Percentiles rank a stretch among this genome's conserved stretches.
phyloP scores from a whole-genome alignment of 352 stramenopile species.

The Aphanomyces euteiches region DNA sequence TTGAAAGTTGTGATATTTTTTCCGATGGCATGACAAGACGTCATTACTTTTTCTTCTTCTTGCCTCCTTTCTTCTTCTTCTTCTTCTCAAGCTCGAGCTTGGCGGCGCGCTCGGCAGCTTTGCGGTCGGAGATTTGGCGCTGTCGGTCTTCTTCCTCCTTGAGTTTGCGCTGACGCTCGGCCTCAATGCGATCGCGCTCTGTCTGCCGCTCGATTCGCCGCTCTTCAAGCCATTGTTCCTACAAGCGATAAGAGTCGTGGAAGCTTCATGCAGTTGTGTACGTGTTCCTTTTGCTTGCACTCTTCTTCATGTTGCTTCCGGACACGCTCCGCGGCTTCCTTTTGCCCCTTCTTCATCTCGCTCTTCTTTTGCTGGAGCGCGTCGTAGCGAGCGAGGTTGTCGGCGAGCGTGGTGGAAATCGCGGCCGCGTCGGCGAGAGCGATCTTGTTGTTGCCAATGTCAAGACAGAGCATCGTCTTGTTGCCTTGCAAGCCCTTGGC shows the following conservation, averaged over 20 bases:
- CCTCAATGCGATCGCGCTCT: constrained; percentile 45
- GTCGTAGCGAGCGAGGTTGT: constrained; percentile 53
- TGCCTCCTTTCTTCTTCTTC: constrained; percentile 69
- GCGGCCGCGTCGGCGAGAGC: constrained; percentile 44
- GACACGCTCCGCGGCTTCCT: constrained; percentile 49
- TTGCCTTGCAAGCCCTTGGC: constrained; percentile 56
- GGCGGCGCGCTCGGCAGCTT: constrained; percentile 67
- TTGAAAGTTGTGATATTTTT: neutral
- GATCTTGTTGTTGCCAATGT: constrained; percentile 79
- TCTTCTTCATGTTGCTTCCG: constrained; percentile 44
- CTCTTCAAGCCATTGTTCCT: constrained; percentile 76
- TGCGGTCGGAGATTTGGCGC: constrained; percentile 61
- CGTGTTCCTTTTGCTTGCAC: constrained; percentile 54
- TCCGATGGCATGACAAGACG: neutral
- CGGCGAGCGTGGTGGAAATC: constrained; percentile 47
- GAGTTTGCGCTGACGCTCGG: constrained; percentile 50
- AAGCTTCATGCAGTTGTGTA: constrained; percentile 31
- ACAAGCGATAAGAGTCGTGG: constrained; percentile 7
- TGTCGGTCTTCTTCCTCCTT: constrained; percentile 60
- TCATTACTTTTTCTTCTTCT: constrained; percentile 52
- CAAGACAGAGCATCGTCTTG: constrained; percentile 57
- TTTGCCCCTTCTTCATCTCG: constrained; percentile 47
- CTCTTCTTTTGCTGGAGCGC: constrained; percentile 43
- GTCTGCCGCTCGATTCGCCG: constrained; percentile 54
- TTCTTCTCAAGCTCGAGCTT: constrained; percentile 75